Conservation (phyloP, 441 rosid genomes). For the Iberis amara region DNA sequence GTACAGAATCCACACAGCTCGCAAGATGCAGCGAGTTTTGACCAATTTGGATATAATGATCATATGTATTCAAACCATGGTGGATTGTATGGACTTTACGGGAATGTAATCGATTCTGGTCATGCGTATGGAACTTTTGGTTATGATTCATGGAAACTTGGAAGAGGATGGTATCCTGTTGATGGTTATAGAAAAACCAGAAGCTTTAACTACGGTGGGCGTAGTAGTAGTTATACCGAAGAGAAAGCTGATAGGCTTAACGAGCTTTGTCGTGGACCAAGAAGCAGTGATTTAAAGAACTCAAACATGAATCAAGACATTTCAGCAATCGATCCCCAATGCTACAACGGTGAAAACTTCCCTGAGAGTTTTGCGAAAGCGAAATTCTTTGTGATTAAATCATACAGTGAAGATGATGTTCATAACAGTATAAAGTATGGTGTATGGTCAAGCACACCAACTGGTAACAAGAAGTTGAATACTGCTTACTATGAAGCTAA, state of each 20-base stretch:
- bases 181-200: constrained; percentile 47
- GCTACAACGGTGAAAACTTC: constrained; percentile 43
- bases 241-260: constrained; percentile 55
- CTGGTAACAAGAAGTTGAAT: constrained; percentile 80
- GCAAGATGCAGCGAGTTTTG: constrained; percentile 36
- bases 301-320: constrained; percentile 37
- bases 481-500: constrained; percentile 62
- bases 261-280: constrained; percentile 70
- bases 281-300: constrained; percentile 43
- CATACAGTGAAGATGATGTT: constrained; percentile 74
- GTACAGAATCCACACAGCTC: constrained; percentile 42
- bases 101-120: constrained; percentile 41
- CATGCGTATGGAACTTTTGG: constrained; percentile 47
- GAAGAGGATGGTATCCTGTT: constrained; percentile 47
- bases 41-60: constrained; percentile 38
- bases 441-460: constrained; percentile 69
- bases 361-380: constrained; percentile 47
- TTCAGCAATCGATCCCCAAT: constrained; percentile 34
- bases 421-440: constrained; percentile 66
- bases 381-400: constrained; percentile 61
- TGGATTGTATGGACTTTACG: constrained; percentile 45
- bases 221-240: constrained; percentile 41
- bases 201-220: constrained; percentile 36
- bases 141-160: constrained; percentile 52
- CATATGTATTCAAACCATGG: constrained; percentile 44